These are phyloP conservation scores for Phytophthora pinifolia DNA, from an alignment of 352 stramenopile species.

Conservation along the genomic window DNA sequence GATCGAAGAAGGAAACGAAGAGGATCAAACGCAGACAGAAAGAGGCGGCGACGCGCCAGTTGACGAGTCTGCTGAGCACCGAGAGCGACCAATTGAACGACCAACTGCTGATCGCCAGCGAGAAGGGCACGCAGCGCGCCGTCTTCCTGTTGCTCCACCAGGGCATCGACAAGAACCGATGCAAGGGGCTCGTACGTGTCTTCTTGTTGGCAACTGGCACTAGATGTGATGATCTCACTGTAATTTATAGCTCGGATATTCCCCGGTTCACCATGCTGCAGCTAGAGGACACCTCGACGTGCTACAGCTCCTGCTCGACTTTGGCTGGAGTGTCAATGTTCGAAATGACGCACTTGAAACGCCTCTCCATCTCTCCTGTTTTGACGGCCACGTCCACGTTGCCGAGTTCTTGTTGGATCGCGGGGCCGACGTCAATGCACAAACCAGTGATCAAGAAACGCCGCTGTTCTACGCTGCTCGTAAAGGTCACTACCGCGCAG, in stretches of 20 bases:
- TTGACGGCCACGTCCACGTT: conserved; percentile 50
- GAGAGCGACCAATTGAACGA: conserved; percentile 49
- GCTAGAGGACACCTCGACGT: conserved; percentile 67
- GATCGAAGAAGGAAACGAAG: conserved; percentile 12
- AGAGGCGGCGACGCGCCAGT: conserved; percentile 29
- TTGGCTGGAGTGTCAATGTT: conserved; percentile 55
- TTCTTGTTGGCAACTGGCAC: not conserved
- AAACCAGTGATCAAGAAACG: conserved; percentile 59
- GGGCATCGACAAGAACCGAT: conserved; percentile 52
- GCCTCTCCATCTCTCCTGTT: conserved; percentile 69
- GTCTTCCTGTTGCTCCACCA: conserved; percentile 76
- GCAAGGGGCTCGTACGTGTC: conserved; percentile 55
- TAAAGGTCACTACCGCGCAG: conserved; percentile 62
- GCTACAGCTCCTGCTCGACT: conserved; percentile 60
- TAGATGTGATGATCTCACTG: conserved; percentile 4
- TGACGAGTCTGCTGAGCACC: conserved; percentile 42
- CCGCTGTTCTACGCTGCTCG: conserved; percentile 74
- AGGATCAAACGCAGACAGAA: conserved; percentile 14
- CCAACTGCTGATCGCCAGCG: conserved; percentile 65
- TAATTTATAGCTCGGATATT: conserved; percentile 49
- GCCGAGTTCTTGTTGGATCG: conserved; percentile 67
- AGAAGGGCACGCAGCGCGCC: conserved; percentile 67
- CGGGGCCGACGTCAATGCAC: conserved; percentile 52
- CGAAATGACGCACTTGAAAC: conserved; percentile 60
- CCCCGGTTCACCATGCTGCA: conserved; percentile 70